phyloP scores from a whole-genome alignment of 2,329 filamentous ascomycete genomes.

The Stagonosporopsis chrysanthemi region DNA sequence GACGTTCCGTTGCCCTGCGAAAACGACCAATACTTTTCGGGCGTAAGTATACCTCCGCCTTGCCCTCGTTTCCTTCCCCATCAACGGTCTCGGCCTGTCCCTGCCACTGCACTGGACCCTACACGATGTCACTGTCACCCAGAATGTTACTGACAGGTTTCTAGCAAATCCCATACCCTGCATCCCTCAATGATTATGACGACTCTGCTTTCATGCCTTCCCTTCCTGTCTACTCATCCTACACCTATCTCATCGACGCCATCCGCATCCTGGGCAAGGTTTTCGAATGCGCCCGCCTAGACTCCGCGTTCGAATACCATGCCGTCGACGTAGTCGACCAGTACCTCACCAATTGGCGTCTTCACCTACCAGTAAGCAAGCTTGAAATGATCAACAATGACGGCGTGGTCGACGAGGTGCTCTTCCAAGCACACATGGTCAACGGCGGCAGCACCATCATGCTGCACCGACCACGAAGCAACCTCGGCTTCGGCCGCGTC shows the following conservation, averaged over 20 bases:
- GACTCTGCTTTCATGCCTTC: slow-evolving; percentile 75
- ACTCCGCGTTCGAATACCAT: slow-evolving; percentile 51
- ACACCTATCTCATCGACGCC: slow-evolving; percentile 83
- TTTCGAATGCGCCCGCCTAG: slow-evolving; percentile 59
- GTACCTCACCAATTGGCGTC: slow-evolving; percentile 75
- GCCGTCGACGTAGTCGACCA: slow-evolving; percentile 64
- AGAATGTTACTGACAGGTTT: background rate
- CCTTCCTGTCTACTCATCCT: slow-evolving; percentile 78
- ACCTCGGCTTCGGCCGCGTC: slow-evolving; percentile 47
- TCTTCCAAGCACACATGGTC: slow-evolving; percentile 91
- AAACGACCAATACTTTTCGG: slow-evolving; percentile 70
- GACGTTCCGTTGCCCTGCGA: slow-evolving; percentile 83
- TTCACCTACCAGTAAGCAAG: slow-evolving; percentile 78
- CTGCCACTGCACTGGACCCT: background rate
- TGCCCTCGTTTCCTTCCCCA: slow-evolving; percentile 20
- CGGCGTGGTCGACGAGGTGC: slow-evolving; percentile 78
- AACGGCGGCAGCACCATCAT: slow-evolving; percentile 51
- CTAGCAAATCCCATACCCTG: slow-evolving; percentile 46
- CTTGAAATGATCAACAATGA: slow-evolving; percentile 73
- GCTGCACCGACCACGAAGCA: slow-evolving; percentile 54
- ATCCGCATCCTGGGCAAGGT: slow-evolving; percentile 80
- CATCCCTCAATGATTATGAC: slow-evolving; percentile 76
- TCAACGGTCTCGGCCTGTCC: slow-evolving; percentile 4
- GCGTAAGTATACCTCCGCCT: slow-evolving; percentile 37
- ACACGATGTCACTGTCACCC: background rate